These are phyloP conservation scores for Candida odintsovae DNA, from an alignment of 805 yeast species.

Conservation along the genomic window DNA sequence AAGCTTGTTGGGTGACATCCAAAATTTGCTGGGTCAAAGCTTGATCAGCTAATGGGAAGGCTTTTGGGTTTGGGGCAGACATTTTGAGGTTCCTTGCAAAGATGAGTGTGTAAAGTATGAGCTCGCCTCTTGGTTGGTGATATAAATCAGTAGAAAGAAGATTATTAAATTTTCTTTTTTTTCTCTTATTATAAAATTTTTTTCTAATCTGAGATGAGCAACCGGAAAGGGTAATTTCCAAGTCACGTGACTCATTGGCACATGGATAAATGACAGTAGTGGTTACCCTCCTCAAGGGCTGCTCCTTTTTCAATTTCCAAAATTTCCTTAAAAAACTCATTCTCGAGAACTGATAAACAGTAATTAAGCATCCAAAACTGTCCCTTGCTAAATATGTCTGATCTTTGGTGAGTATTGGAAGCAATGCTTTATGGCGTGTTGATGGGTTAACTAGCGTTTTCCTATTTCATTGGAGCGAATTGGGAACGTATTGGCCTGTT, in stretches of 20 bases:
- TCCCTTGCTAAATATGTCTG: neutral
- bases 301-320: constrained; percentile 1
- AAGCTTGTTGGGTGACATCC: constrained; percentile 97
- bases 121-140: constrained; percentile 25
- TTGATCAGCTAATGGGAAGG: constrained; percentile 98
- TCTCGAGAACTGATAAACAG: constrained; percentile 2
- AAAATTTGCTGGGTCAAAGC: constrained; percentile 93
- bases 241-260: neutral
- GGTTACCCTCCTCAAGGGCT: neutral
- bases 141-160: neutral
- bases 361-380: neutral
- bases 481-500: neutral
- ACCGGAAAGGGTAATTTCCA: neutral
- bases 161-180: neutral
- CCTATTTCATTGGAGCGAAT: neutral
- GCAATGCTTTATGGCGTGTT: neutral
- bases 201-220: neutral
- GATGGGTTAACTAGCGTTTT: neutral
- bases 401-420: neutral
- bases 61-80: constrained; percentile 95
- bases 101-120: constrained; percentile 6
- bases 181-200: neutral
- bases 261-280: neutral
- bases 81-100: constrained; percentile 48
- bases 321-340: neutral